Base-by-base conservation (phyloP, 345 rosid species). In the Citrus inodora region DNA sequence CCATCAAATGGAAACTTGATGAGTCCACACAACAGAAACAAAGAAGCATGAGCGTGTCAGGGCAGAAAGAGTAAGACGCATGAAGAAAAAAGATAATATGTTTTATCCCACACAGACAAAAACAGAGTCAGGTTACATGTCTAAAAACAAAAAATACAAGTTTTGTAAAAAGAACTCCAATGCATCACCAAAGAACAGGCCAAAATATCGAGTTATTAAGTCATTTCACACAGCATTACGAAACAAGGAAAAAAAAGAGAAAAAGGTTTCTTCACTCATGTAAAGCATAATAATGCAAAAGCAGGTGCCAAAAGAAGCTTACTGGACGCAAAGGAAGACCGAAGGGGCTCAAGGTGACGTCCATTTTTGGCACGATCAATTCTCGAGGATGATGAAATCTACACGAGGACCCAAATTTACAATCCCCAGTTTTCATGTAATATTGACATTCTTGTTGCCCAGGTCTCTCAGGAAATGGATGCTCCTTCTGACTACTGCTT, bases 261-360 rank as follows among this genome's bases (percentile, higher is more conserved):
- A 46, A 21, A 65, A 3, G 32, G 16, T 48, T n/a, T 65, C 48
- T 58, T 38, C 32, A 6, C 67, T 60, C 28, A 75, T 25, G 30
- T 9, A 76, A 83, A 66, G 56, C 60, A 68, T 71, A 67, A 48
- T 66, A 77, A 80, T 21, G 67, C 37, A 71, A 62, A 60, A 14
- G 48, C 4, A 46, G 35, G 68, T 37, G 46, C 17, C 40, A 46
- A 62, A n/a, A 79, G 53, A 80, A 71, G 81, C 94, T 91, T 86
- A 96, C 99, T 1, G 91, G 94, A 73, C 93, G 97, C 81, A 92
- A 70, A 63, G 99, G 98, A 78, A 92, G 91, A 77, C 97, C 98
- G 56, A 87, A 66, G 71, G 94, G 89, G 83, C 92, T 91, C 76
- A 92, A 87, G 61, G 80, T 68, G 28, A 84, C 78, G 76, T 88